These are phyloP conservation scores for Monosporascus sp. DNA, from an alignment of 2,329 filamentous ascomycete species.

Conservation along the genomic window DNA sequence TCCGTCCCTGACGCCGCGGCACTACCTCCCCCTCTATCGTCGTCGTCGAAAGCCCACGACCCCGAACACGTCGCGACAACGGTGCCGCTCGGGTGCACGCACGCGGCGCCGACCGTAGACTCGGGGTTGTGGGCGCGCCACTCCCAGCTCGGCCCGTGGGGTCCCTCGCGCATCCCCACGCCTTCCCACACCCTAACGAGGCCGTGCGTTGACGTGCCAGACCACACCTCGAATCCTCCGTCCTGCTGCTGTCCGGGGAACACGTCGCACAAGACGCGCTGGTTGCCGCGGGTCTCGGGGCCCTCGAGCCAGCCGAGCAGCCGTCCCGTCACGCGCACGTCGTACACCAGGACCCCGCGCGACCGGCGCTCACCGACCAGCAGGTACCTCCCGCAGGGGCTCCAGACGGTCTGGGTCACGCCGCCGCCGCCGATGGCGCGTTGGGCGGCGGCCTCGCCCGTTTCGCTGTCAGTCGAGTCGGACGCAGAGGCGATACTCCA, in stretches of 20 bases:
- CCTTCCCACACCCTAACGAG: slow-evolving; percentile 53
- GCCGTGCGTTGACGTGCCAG: slow-evolving; percentile 47
- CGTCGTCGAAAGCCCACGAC: slow-evolving; percentile 37
- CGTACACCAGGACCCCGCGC: slow-evolving; percentile 53
- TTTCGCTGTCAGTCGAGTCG: slow-evolving; percentile 21
- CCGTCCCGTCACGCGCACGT: slow-evolving; percentile 53
- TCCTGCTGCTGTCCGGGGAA: slow-evolving; percentile 33
- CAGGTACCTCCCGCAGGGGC: slow-evolving; percentile 57
- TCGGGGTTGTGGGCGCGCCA: slow-evolving; percentile 38
- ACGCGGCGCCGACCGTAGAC: slow-evolving; percentile 43
- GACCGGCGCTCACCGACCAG: slow-evolving; percentile 56
- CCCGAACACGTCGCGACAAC: slow-evolving; percentile 53
- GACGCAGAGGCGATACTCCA: slow-evolving; percentile 54
- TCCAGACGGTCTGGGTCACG: slow-evolving; percentile 56
- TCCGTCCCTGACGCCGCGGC: not conserved
- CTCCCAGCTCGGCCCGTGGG: slow-evolving; percentile 39
- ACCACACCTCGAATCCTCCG: slow-evolving; percentile 56
- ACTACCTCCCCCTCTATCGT: slow-evolving; percentile 4
- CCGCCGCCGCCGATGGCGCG: slow-evolving; percentile 53
- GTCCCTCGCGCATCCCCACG: slow-evolving; percentile 43
- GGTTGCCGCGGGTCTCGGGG: slow-evolving; percentile 46
- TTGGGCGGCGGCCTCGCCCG: not conserved
- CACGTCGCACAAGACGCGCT: slow-evolving; percentile 50
- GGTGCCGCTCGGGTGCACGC: slow-evolving; percentile 48
- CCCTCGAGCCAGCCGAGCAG: slow-evolving; percentile 50